Percentiles rank a stretch among this genome's conserved stretches.
Evolutionary conservation across 345 rosid genomes (phyloP).

Genomic region (Noccaea bulbosa): DNA sequence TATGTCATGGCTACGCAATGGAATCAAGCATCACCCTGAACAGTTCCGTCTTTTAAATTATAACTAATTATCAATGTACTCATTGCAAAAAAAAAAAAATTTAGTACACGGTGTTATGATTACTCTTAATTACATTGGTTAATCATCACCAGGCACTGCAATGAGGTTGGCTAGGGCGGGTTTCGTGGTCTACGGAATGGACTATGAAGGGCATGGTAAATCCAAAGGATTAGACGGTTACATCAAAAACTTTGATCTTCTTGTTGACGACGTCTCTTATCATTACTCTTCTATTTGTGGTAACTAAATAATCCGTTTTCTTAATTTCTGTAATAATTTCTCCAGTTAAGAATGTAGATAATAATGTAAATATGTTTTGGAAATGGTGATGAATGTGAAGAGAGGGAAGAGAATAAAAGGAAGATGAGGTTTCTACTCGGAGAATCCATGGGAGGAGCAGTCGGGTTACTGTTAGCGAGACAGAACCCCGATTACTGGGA

Average conservation of each 20-base stretch:
- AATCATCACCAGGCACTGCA: slow-evolving; percentile 61
- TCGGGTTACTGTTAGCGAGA: slow-evolving; percentile 62
- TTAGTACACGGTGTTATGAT: neutral
- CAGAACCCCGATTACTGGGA: slow-evolving; percentile 72
- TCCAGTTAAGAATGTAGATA: neutral
- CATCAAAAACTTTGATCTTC: slow-evolving; percentile 51
- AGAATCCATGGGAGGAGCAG: slow-evolving; percentile 95
- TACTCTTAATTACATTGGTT: neutral
- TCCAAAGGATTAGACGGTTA: slow-evolving; percentile 63
- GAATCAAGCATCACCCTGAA: slow-evolving; percentile 91
- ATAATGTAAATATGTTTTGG: neutral
- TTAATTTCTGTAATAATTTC: neutral
- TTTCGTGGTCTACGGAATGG: slow-evolving; percentile 71
- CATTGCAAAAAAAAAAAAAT: neutral
- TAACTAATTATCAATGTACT: slow-evolving; percentile 14
- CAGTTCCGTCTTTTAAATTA: slow-evolving; percentile 44
- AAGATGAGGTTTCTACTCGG: slow-evolving; percentile 76
- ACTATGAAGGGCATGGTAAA: slow-evolving; percentile 91
- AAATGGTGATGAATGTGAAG: slow-evolving; percentile 38
- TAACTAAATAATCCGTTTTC: slow-evolving; percentile 14
- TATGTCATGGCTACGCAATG: slow-evolving; percentile 94
- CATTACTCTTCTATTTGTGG: slow-evolving; percentile 65
- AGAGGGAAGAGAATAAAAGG: slow-evolving; percentile 55
- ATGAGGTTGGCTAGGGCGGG: slow-evolving; percentile 63
- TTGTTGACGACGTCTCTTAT: slow-evolving; percentile 62